A percentile compares a stretch with the other conserved stretches of the same genome.
These are phyloP conservation scores for Apophysomyces trapeziformis DNA, from an alignment of 371 early-diverging fungal genomes.

Conservation along the genomic window DNA sequence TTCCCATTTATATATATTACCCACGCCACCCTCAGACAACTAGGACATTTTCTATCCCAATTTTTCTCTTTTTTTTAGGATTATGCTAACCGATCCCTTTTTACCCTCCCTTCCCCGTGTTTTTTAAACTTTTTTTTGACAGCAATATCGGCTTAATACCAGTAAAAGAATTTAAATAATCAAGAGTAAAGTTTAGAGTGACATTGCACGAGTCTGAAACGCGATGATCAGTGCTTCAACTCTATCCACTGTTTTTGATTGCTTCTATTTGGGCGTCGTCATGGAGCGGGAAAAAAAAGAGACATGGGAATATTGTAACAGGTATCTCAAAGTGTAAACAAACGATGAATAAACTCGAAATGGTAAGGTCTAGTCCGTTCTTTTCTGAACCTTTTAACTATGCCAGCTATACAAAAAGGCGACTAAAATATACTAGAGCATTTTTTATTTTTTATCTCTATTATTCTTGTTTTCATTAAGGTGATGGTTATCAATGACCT, in stretches of 20 bases:
- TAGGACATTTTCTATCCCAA: not conserved
- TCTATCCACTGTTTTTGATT: not conserved
- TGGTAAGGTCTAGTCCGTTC: conserved; percentile 9
- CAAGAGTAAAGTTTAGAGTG: not conserved
- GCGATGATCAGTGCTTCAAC: conserved; percentile 2
- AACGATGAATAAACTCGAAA: not conserved
- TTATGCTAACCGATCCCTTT: not conserved
- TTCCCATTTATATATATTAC: conserved; percentile 5
- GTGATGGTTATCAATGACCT: not conserved
- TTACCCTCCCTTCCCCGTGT: not conserved
- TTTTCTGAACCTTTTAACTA: not conserved
- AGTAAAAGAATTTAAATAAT: not conserved
- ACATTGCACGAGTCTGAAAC: conserved; percentile 7
- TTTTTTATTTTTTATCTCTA: not conserved
- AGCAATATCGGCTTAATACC: not conserved
- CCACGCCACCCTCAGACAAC: not conserved
- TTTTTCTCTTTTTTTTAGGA: not conserved
- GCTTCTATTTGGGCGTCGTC: not conserved
- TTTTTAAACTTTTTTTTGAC: not conserved
- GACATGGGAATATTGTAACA: conserved; percentile 10
- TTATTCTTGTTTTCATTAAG: not conserved
- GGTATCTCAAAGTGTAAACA: conserved; percentile 1
- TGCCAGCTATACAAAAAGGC: not conserved
- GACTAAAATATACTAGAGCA: not conserved
- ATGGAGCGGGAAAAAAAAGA: not conserved